Evolutionary conservation across 495 filamentous ascomycete genomes (phyloP), one percentile per base, ranked within the genome.

Genomic region (Aspergillus nidulans): DNA sequence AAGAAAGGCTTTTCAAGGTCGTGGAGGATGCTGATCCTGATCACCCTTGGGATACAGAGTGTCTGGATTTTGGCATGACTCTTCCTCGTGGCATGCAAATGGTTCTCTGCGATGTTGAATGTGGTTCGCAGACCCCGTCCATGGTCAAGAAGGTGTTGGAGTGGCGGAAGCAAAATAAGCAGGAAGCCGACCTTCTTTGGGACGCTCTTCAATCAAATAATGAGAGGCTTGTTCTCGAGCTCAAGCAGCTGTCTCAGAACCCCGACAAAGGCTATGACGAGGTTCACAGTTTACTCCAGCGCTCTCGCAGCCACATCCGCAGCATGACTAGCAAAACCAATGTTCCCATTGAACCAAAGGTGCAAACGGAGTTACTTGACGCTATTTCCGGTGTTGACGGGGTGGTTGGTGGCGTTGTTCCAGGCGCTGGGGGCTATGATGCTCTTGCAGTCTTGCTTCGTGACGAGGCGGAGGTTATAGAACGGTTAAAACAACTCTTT

Each of bases 81-180:
- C 77, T 92, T 7, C 88, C 88, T 0, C 77, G 75, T 0, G 84
- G 84, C 0, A 73, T 90, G 55, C 77, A 84, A 44, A 72, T 98
- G 56, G 84, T 95, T 7, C 90, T 98, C 83, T 95, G 91, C 56
- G 94, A 98, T 65, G 94, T 98, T 15, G 88, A 95, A 67, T 96
- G 94, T 62, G 94, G 94, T 41, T 89, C 85, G n/a, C 78, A 92
- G 66, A 96, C 92, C 12, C 91, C 92, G 0, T 84, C 90, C 6
- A 96, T 98, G 92, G 94, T 96, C 21, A 95, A 89, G 76, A 81
- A 87, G 65, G 88, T 98, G 15, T 76, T 97, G 4, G 78, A 78
- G 41, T 98, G 94, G 94, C 78, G 87, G 56, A 84, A 84, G 38
- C 69, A 79, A 38, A 84, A 92, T 28, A 73, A 75, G 12, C 72